Conservation (phyloP, 257 asterid genomes). For the Penstemon barbatus region DNA sequence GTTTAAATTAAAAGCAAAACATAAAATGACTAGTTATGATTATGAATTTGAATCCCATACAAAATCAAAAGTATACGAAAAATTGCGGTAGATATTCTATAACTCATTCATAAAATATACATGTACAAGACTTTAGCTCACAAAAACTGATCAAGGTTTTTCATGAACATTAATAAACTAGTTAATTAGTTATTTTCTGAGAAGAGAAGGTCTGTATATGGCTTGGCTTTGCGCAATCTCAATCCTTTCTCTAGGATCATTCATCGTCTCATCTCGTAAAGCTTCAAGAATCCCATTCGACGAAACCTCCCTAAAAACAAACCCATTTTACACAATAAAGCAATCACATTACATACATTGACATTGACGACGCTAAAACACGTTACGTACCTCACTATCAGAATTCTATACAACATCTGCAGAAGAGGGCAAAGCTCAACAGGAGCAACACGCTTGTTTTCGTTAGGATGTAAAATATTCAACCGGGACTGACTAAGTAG, state of each 20-base stretch:
- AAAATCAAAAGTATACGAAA: too few relatives aligned
- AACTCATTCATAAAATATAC: too few relatives aligned
- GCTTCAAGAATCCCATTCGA: conserved; percentile 78
- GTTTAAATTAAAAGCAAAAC: too few relatives aligned
- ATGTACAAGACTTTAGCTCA: too few relatives aligned
- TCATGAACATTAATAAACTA: too few relatives aligned
- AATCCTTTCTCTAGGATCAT: conserved; percentile 88
- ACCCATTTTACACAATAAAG: conserved; percentile 6
- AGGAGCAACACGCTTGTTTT: conserved; percentile 62
- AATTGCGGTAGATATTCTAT: too few relatives aligned
- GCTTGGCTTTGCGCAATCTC: conserved; percentile 84
- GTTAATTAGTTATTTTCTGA: conserved; percentile 30
- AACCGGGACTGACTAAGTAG: conserved; percentile 77
- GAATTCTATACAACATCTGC: conserved; percentile 74
- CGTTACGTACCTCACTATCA: conserved; percentile 47
- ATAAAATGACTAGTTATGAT: too few relatives aligned
- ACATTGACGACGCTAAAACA: background rate
- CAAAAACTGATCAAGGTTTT: too few relatives aligned
- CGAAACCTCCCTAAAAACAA: conserved; percentile 52
- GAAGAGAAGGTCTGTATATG: conserved; percentile 84
- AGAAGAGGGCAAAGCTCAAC: conserved; percentile 89
- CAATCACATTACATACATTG: background rate
- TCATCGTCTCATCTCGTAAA: conserved; percentile 79
- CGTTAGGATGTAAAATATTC: conserved; percentile 59
- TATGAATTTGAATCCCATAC: too few relatives aligned